phyloP scores from a whole-genome alignment of 2,329 filamentous ascomycete genomes.

The Penicillium sp. region DNA sequence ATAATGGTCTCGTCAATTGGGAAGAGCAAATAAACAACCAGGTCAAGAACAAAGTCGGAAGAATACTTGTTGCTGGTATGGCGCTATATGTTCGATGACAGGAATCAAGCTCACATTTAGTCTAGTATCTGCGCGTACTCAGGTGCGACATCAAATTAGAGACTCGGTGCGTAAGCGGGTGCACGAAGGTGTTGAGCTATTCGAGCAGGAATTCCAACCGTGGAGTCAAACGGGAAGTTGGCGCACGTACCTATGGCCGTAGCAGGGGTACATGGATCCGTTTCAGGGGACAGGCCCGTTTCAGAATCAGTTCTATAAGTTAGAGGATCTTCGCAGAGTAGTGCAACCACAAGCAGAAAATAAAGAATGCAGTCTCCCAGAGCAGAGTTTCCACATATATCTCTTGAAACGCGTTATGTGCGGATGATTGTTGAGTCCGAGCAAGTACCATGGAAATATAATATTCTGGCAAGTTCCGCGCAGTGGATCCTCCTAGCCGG shows the following conservation, averaged over 20 bases:
- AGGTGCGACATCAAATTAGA: constrained; percentile 13
- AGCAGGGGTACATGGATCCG: too few species aligned
- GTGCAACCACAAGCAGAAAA: too few species aligned
- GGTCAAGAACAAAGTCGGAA: constrained; percentile 10
- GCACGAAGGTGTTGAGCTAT: constrained; percentile 16
- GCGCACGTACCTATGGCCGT: neutral
- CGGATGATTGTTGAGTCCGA: constrained; percentile 51
- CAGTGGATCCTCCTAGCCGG: constrained; percentile 53
- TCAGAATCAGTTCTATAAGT: too few species aligned
- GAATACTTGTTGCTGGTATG: constrained; percentile 15
- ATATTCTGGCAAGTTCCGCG: constrained; percentile 47
- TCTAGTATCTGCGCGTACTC: constrained; percentile 15
- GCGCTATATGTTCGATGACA: neutral
- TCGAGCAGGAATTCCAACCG: constrained; percentile 24
- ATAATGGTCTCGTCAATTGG: constrained; percentile 13
- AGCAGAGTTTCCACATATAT: too few species aligned
- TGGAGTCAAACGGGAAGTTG: constrained; percentile 8
- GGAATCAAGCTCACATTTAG: too few species aligned
- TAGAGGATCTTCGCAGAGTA: too few species aligned
- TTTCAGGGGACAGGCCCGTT: too few species aligned
- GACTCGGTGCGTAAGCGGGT: constrained; percentile 12
- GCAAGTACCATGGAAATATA: constrained; percentile 47
- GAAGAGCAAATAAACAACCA: constrained; percentile 13
- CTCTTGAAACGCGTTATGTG: constrained; percentile 37
- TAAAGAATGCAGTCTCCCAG: too few species aligned